phyloP scores from a whole-genome alignment of 805 yeast genomes.

The Wickerhamomyces queroliae region DNA sequence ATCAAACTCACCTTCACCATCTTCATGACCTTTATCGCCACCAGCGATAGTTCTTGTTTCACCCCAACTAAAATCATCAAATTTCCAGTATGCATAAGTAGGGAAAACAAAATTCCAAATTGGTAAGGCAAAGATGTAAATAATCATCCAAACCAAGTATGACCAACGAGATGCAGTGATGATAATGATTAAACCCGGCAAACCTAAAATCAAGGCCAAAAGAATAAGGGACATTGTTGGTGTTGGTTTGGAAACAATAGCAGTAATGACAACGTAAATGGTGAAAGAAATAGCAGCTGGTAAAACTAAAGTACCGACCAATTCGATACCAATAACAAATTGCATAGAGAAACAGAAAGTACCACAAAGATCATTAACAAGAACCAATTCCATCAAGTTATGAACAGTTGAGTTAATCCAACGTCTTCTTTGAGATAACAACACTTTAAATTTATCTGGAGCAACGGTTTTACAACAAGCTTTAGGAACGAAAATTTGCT shows the following conservation, averaged over 20 bases:
- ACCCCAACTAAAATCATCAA: slow-evolving; percentile 97
- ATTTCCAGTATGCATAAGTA: slow-evolving; percentile 85
- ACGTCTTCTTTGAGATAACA: slow-evolving; percentile 89
- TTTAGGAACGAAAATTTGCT: slow-evolving; percentile 79
- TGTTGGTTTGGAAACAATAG: slow-evolving; percentile 68
- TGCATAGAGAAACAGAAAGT: slow-evolving; percentile 95
- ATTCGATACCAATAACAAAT: slow-evolving; percentile 77
- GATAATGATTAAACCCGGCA: slow-evolving; percentile 78
- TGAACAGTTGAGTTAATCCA: slow-evolving; percentile 97
- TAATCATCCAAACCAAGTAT: slow-evolving; percentile 72
- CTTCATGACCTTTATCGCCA: slow-evolving; percentile 66
- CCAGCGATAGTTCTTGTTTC: slow-evolving; percentile 79
- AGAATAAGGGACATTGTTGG: slow-evolving; percentile 73
- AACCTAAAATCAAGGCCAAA: slow-evolving; percentile 73
- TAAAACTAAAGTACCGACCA: slow-evolving; percentile 80
- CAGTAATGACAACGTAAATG: slow-evolving; percentile 64
- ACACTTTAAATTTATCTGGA: slow-evolving; percentile 74
- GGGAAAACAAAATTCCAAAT: slow-evolving; percentile 91
- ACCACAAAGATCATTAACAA: slow-evolving; percentile 87
- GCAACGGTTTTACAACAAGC: slow-evolving; percentile 91
- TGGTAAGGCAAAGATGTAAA: slow-evolving; percentile 80
- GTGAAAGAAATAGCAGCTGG: slow-evolving; percentile 88
- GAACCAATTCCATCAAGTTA: slow-evolving; percentile 79
- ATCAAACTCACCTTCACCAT: slow-evolving; percentile 77
- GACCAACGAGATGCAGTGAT: slow-evolving; percentile 71